Evolutionary conservation across 2,329 filamentous ascomycete genomes (phyloP).

Genomic region (Plenodomus biglobosus): DNA sequence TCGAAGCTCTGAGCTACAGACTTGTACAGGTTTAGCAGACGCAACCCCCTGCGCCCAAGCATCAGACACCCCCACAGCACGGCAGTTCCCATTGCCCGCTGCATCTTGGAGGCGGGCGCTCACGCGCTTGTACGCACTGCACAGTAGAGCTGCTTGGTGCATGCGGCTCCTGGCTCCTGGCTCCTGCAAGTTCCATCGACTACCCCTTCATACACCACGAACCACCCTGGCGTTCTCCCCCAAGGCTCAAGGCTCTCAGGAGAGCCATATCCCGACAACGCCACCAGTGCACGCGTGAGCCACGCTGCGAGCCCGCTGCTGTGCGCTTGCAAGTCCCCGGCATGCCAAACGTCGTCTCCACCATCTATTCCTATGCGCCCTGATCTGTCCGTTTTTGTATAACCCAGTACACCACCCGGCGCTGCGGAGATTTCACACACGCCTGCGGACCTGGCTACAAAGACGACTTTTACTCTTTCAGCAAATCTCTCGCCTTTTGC

Average conservation of each 20-base stretch:
- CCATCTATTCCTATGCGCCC: slow-evolving; percentile 39
- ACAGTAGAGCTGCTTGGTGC: slow-evolving; percentile 24
- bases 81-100: slow-evolving; percentile 41
- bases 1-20: slow-evolving; percentile 6
- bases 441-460: slow-evolving; percentile 33
- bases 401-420: slow-evolving; percentile 36
- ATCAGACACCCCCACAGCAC: slow-evolving; percentile 39
- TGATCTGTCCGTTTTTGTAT: slow-evolving; percentile 43
- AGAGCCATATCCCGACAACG: slow-evolving; percentile 21
- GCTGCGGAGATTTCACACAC: slow-evolving; percentile 39
- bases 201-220: slow-evolving; percentile 28
- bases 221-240: slow-evolving; percentile 13
- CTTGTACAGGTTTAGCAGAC: not conserved
- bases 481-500: slow-evolving; percentile 13
- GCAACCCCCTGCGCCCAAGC: slow-evolving; percentile 21
- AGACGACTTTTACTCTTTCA: slow-evolving; percentile 20
- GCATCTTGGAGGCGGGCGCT: slow-evolving; percentile 27
- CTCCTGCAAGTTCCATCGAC: slow-evolving; percentile 32
- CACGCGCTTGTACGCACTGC: slow-evolving; percentile 27
- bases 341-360: slow-evolving; percentile 40
- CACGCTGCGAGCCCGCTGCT: slow-evolving; percentile 35
- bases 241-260: slow-evolving; percentile 21
- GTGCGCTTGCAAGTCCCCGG: slow-evolving; percentile 28
- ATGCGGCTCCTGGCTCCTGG: slow-evolving; percentile 25
- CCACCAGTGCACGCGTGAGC: slow-evolving; percentile 42